Conservation (phyloP, 495 filamentous ascomycete genomes). For the Aspergillus heteromorphus region DNA sequence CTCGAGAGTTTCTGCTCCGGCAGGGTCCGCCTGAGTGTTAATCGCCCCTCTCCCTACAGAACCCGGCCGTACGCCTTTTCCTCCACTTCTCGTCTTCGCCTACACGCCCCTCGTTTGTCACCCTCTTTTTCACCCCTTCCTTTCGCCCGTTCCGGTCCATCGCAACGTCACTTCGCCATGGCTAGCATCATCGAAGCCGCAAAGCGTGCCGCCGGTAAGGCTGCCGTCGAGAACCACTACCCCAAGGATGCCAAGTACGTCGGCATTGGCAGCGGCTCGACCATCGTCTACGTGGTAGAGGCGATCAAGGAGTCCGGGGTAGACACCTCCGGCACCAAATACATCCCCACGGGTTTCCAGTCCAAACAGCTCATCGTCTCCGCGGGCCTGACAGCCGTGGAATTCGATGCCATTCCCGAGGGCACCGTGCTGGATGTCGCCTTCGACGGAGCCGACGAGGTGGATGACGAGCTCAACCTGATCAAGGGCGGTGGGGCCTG, state of each 20-base stretch:
- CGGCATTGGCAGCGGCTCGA: constrained; percentile 91
- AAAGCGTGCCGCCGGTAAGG: constrained; percentile 76
- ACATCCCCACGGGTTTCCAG: constrained; percentile 89
- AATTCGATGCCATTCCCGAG: constrained; percentile 65
- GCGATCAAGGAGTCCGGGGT: constrained; percentile 72
- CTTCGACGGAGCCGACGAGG: constrained; percentile 96
- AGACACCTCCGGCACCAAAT: constrained; percentile 59
- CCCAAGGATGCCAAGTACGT: constrained; percentile 63
- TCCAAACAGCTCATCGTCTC: constrained; percentile 74
- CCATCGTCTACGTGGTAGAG: constrained; percentile 92
- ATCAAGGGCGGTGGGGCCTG: constrained; percentile 98
- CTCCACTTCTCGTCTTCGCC: constrained; percentile 8
- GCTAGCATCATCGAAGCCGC: constrained; percentile 60
- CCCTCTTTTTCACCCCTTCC: constrained; percentile 11
- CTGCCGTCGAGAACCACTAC: constrained; percentile 84
- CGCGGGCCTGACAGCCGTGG: constrained; percentile 69
- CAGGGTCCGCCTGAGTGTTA: constrained; percentile 8
- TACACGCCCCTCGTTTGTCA: neutral
- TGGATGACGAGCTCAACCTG: constrained; percentile 89
- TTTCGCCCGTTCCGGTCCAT: constrained; percentile 1
- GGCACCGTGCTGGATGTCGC: constrained; percentile 66
- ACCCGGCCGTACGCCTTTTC: neutral
- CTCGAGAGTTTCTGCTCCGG: constrained; percentile 8
- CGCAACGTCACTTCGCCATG: constrained; percentile 33
- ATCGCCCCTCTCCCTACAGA: neutral